Conservation (phyloP, 441 rosid genomes). For the Aquilaria agallochum region DNA sequence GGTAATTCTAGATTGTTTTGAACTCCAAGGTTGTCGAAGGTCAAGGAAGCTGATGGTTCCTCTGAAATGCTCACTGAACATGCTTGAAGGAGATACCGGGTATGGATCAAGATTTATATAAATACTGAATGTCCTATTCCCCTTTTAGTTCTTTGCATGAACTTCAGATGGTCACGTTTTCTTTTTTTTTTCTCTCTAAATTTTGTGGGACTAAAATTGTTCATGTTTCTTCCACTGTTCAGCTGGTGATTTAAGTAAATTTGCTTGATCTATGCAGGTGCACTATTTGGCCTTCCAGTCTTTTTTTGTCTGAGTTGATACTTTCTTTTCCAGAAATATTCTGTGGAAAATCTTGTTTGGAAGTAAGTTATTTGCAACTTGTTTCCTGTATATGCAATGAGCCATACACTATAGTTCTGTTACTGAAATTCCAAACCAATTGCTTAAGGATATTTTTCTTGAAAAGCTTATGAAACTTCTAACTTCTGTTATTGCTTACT, state of each 20-base stretch:
- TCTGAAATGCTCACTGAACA: constrained; percentile 73
- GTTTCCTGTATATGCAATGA: background rate
- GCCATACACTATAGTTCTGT: constrained; percentile 1
- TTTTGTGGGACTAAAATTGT: background rate
- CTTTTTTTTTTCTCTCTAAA: too few relatives aligned
- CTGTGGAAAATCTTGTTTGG: constrained; percentile 67
- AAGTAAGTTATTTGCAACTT: constrained; percentile 39
- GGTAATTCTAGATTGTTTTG: constrained; percentile 32
- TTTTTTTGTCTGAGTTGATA: constrained; percentile 70
- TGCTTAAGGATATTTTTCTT: background rate
- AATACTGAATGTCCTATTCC: background rate
- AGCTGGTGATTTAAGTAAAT: background rate
- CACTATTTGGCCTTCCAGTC: constrained; percentile 86
- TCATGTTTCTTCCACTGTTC: background rate
- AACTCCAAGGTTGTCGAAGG: constrained; percentile 37
- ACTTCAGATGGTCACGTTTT: too few relatives aligned
- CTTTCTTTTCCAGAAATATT: constrained; percentile 81
- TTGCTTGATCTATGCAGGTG: constrained; percentile 48
- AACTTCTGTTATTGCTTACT: too few relatives aligned
- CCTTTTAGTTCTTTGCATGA: background rate
- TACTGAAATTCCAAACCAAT: background rate
- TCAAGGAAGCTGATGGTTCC: constrained; percentile 54
- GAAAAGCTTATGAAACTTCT: too few relatives aligned
- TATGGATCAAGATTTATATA: constrained; percentile 18
- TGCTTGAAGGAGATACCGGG: constrained; percentile 99